Base-by-base conservation (phyloP, 306 rosid species). In the Rosa persica region DNA sequence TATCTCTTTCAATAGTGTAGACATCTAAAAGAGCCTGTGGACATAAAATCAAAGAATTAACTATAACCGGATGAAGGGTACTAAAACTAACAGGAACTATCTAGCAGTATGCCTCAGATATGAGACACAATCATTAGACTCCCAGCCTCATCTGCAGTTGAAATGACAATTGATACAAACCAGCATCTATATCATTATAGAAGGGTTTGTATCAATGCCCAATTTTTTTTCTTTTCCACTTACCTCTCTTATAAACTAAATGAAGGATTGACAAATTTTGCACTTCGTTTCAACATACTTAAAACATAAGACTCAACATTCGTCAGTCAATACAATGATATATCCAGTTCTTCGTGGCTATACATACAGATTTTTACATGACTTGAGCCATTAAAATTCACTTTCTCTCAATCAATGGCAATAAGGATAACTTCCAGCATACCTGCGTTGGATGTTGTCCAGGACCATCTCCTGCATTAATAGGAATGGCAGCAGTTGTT, bases 381-480 rank as follows among this genome's bases (percentile, higher is more conserved):
- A n/a, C 48, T 13, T 38, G 38, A 17, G 48, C 39, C 6, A 8
- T 10, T 17, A 13, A 27, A 12, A 17, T 40, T 49, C 15, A 4
- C 36, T 48, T 39, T 20, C 51, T 13, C 5, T 8, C 11, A n/a
- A 23, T 70, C 10, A 34, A 39, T 38, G 49, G 74, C 13, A 44
- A 22, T 19, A 67, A 3, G 36, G 36, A 30, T 30, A 30, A 30
- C 34, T 17, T 16, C 52, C 4, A 8, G 17, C 79, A 76, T 77
- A 92, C 98, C 91, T 92, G 98, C 51, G 96, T 88, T 25, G 97
- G 98, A 81, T 92, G 96, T 49, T 94, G 97, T 52, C 98, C 98
- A 80, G 97, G 97, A 86, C 97, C 98, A 78, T 94, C 98, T 74
- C 97, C 98, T 3, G 98, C 98, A 82, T 94, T 94, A 48, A 94